Conservation (phyloP, 2,329 filamentous ascomycete genomes). For the Didymella pomorum region DNA sequence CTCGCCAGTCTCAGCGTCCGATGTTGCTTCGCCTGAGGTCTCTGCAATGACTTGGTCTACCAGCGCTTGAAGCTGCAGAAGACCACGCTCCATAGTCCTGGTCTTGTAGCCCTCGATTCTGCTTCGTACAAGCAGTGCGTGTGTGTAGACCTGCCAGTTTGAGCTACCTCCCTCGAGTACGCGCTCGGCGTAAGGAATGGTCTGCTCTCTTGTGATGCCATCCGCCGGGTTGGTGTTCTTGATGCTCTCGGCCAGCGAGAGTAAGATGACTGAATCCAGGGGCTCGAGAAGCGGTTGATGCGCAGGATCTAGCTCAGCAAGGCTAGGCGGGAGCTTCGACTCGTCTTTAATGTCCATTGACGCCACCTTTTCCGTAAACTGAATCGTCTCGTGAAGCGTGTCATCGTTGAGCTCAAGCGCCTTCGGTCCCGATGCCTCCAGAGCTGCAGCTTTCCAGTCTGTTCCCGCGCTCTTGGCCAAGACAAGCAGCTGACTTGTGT, state of each 20-base stretch:
- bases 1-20: conserved; percentile 37
- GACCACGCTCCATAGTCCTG: conserved; percentile 85
- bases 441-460: conserved; percentile 22
- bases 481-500: conserved; percentile 88
- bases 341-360: conserved; percentile 55
- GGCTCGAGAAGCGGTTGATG: conserved; percentile 83
- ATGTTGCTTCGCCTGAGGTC: conserved; percentile 60
- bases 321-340: conserved; percentile 64
- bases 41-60: conserved; percentile 95
- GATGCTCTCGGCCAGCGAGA: conserved; percentile 81
- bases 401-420: conserved; percentile 87
- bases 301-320: conserved; percentile 75
- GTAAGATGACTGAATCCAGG: conserved; percentile 87
- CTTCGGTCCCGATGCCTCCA: conserved; percentile 62
- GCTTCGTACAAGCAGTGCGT: conserved; percentile 87
- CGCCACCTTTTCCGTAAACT: conserved; percentile 69
- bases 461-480: conserved; percentile 75
- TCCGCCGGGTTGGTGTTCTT: conserved; percentile 88
- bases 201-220: conserved; percentile 89
- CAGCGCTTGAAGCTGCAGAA: conserved; percentile 91
- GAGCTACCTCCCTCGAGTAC: conserved; percentile 88
- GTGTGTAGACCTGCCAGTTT: conserved; percentile 98
- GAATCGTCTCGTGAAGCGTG: conserved; percentile 86
- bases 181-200: conserved; percentile 86
- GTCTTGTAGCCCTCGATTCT: conserved; percentile 88